Base-by-base conservation (phyloP, 768 basidiomycete genomes). In the Boletus fagicola region DNA sequence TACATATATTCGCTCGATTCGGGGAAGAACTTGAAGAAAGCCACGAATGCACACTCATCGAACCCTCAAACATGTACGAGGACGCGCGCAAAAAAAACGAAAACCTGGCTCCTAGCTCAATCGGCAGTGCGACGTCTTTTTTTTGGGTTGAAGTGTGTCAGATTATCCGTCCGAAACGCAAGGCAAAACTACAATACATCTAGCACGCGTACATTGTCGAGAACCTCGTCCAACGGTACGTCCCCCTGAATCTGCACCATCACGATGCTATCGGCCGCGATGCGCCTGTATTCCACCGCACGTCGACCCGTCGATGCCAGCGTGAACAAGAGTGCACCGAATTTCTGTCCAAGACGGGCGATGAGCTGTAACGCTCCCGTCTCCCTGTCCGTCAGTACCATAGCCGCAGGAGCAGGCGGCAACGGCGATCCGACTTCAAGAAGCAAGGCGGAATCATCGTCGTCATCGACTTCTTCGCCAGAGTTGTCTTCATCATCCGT, bases 251-350 rank as follows among this genome's bases (percentile, higher is more conserved):
- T 7, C 5, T 20, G 60, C 5, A 59, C 57, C 1, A 9, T 51
- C 20, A 61, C 44, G 10, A 47, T 6, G 11, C 30, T 10, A 13
- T 59, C 60, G 0, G 60, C 38, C 15, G 57, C 57, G 5, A 61
- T 52, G 4, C 60, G 48, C 47, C 1, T 45, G 22, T 56, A 60
- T 3, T 39, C 58, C 30, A 22, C 24, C 22, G 26, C 22, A 2
- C 35, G 38, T 18, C 39, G 15, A 42, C 22, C 13, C 12, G 39
- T 40, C 12, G 48, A 24, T 1, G 24, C 33, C 16, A 16, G 38
- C 15, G 7, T 39, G 9, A 39, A 39, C 38, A 39, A 39, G 18
- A 39, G 38, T 1, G 38, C 38, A 18, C 38, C 38, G 9, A 39
- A 39, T 39, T 16, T 16, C 38, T 39, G 38, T 9, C 38, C 13